Conservation (phyloP, 2,329 filamentous ascomycete species). For the Pyrenophora teres region DNA sequence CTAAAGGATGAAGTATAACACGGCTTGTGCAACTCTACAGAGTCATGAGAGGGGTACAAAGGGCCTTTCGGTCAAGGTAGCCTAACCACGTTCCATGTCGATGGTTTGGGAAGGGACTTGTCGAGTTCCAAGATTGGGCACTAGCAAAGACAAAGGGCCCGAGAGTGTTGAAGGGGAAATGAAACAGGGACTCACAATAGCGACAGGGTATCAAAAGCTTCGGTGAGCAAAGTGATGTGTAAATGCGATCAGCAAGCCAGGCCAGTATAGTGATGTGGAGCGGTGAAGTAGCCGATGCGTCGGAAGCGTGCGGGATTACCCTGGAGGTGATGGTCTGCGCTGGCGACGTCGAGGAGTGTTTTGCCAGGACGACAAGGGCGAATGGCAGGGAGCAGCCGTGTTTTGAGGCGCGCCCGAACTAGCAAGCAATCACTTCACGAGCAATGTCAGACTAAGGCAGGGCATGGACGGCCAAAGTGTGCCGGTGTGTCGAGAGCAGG, state of each 20-base stretch:
- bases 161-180: constrained; percentile 35
- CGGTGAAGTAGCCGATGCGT: constrained; percentile 33
- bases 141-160: constrained; percentile 40
- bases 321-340: constrained; percentile 35
- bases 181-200: constrained; percentile 44
- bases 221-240: constrained; percentile 30
- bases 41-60: constrained; percentile 44
- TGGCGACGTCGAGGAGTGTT: constrained; percentile 29
- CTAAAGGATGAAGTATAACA: constrained; percentile 20
- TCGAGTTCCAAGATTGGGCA: constrained; percentile 14
- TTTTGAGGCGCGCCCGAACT: constrained; percentile 30
- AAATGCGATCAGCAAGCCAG: constrained; percentile 33
- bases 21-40: constrained; percentile 36
- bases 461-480: constrained; percentile 20
- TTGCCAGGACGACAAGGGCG: constrained; percentile 28
- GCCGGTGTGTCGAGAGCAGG: constrained; percentile 27
- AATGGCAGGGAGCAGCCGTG: constrained; percentile 36
- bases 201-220: constrained; percentile 26
- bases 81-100: constrained; percentile 36
- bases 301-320: constrained; percentile 42
- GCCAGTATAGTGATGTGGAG: constrained; percentile 31
- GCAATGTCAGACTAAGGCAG: constrained; percentile 22
- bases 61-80: constrained; percentile 37
- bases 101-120: constrained; percentile 40
- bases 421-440: constrained; percentile 25